Percentiles rank a stretch among this genome's conserved stretches.
phyloP scores from a whole-genome alignment of 768 basidiomycete genomes.

The Sistotremastrum niveocremeum region DNA sequence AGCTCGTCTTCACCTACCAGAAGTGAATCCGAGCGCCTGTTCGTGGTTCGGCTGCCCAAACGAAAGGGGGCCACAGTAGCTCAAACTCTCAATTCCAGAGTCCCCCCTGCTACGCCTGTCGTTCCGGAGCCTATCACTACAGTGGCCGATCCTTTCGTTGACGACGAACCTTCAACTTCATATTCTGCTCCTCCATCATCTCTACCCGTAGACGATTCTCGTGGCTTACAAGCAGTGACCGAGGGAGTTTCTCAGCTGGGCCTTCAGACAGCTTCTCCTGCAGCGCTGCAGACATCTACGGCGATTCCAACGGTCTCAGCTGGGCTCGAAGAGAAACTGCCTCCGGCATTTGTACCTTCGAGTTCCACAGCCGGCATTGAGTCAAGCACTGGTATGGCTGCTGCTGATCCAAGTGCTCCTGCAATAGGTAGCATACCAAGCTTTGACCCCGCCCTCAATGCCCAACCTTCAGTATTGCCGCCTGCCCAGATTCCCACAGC shows the following conservation, averaged over 20 bases:
- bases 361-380: neutral
- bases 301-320: neutral
- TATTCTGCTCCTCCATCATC: constrained; percentile 9
- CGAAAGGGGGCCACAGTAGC: constrained; percentile 23
- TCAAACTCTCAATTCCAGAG: neutral
- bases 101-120: constrained; percentile 2
- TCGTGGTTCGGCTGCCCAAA: constrained; percentile 45
- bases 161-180: constrained; percentile 22
- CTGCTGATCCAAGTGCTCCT: neutral
- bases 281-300: neutral
- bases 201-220: constrained; percentile 14
- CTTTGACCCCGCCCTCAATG: constrained; percentile 8
- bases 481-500: constrained; percentile 35
- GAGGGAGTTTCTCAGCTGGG: constrained; percentile 13
- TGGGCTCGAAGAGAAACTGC: neutral
- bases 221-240: constrained; percentile 15
- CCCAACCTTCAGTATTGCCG: constrained; percentile 31
- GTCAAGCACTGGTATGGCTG: neutral
- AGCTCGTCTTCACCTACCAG: constrained; percentile 5
- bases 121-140: constrained; percentile 14
- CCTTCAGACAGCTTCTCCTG: too few relatives aligned
- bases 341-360: neutral
- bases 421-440: neutral
- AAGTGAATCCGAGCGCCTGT: constrained; percentile 24
- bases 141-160: constrained; percentile 27